Evolutionary conservation across 495 filamentous ascomycete species (phyloP), one percentile per base, ranked within the genome.

Genomic region (Cairneyella variabilis): DNA sequence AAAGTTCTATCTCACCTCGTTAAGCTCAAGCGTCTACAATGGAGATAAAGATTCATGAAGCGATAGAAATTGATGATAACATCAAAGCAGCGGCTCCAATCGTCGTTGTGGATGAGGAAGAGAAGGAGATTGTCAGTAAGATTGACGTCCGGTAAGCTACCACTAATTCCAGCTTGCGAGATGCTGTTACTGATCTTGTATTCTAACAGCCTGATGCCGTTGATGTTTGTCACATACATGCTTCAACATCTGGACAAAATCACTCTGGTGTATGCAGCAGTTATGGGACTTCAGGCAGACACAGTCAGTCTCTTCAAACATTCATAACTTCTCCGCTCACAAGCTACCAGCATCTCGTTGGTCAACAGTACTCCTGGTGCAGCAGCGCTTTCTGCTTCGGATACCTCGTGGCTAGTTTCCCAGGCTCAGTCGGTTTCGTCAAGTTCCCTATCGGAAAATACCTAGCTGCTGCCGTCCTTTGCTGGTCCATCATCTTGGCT

Each of bases 341-440:
- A 7, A 20, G 22, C 2, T 3, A 16, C 18, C 11, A 58, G 48
- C 34, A 57, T 21, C 64, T 73, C 2, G 39, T 59, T 22, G 69
- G 67, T 9, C 54, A 62, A 26, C 58, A 70, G 42, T 73, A 71
- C 51, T 66, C 65, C 21, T 73, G 63, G 65, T 59, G 65, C 17
- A 65, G 63, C 3, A 79, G 81, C 49, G 74, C 74, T 17, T 85
- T 85, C 57, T 85, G 84, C 58, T 83, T 84, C 41, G 82, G 82
- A 11, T 85, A 83, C 54, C 73, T 85, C 22, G 76, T 76, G 3
- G 82, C 77, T 73, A 80, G 83, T 57, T 83, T 79, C 57, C 78
- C 78, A 1, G 81, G 79, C 27, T 80, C 77, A 0, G 50, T 72
- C 73, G 32, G 73, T 83, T 18, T 73, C 82, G n/a, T 80, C 82